A percentile compares a stretch with the other conserved stretches of the same genome.
Conservation (phyloP, 192 early-diverging fungal species). For the Ambispora gerdemannii region DNA sequence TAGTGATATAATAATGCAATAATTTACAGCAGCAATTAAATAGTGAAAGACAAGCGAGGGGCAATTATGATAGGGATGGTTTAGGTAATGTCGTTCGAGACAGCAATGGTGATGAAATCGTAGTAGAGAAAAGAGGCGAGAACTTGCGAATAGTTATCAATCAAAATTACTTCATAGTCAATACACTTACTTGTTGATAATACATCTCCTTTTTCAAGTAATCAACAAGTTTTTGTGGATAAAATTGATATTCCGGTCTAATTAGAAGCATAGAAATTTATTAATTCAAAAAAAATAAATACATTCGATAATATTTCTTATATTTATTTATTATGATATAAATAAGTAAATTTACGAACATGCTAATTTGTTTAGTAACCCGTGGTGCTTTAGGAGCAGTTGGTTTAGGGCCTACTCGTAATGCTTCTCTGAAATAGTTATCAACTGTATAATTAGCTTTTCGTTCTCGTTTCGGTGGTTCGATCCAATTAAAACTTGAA, state of each 20-base stretch:
- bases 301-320: too few species aligned
- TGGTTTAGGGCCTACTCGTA: conserved; percentile 63
- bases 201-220: conserved; percentile 82
- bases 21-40: too few species aligned
- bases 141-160: conserved; percentile 33
- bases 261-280: conserved; percentile 24
- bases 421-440: conserved; percentile 87
- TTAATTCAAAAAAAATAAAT: conserved; percentile 3
- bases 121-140: conserved; percentile 8
- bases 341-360: conserved; percentile 29
- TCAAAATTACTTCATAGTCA: background rate
- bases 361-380: conserved; percentile 61
- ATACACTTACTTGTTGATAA: conserved; percentile 51
- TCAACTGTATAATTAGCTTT: conserved; percentile 90
- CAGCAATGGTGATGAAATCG: too few species aligned
- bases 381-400: conserved; percentile 54
- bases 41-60: too few species aligned
- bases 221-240: conserved; percentile 68
- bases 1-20: too few species aligned
- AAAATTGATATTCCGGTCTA: conserved; percentile 93
- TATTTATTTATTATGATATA: background rate
- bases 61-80: too few species aligned
- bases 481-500: conserved; percentile 79
- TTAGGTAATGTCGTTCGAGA: too few species aligned
- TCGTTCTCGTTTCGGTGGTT: conserved; percentile 91